phyloP scores from a whole-genome alignment of 2,329 filamentous ascomycete species.

The Exophiala bonariae region DNA sequence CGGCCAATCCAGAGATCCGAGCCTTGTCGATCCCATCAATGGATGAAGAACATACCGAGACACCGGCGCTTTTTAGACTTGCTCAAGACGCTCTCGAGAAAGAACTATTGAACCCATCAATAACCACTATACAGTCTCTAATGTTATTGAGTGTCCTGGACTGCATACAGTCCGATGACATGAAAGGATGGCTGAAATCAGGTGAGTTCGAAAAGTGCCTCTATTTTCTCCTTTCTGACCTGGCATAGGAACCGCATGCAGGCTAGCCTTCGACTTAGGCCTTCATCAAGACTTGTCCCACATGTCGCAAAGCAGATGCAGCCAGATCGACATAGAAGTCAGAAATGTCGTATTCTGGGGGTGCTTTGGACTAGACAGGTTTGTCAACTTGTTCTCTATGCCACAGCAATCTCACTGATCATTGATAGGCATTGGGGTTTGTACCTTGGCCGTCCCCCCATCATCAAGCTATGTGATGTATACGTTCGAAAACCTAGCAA shows the following conservation, averaged over 20 bases:
- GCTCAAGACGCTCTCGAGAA: conserved; percentile 12
- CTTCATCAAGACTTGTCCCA: conserved; percentile 10
- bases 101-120: conserved; percentile 7
- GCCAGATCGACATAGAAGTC: conserved; percentile 3
- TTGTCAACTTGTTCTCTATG: not conserved
- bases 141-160: conserved; percentile 12
- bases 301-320: conserved; percentile 1
- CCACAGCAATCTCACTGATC: too few species aligned
- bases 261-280: conserved; percentile 11
- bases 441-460: conserved; percentile 10
- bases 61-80: not conserved
- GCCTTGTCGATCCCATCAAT: conserved; percentile 6
- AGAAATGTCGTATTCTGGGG: conserved; percentile 10
- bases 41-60: conserved; percentile 3
- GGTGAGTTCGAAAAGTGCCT: conserved; percentile 15
- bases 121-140: conserved; percentile 12
- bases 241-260: conserved; percentile 9
- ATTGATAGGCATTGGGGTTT: conserved; percentile 7
- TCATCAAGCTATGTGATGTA: conserved; percentile 12
- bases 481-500: too few species aligned
- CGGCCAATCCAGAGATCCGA: conserved; percentile 8
- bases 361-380: conserved; percentile 7
- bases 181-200: conserved; percentile 13
- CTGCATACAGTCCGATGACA: conserved; percentile 12
- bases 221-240: conserved; percentile 14